Conservation (phyloP, 495 filamentous ascomycete genomes). For the Letharia lupina region DNA sequence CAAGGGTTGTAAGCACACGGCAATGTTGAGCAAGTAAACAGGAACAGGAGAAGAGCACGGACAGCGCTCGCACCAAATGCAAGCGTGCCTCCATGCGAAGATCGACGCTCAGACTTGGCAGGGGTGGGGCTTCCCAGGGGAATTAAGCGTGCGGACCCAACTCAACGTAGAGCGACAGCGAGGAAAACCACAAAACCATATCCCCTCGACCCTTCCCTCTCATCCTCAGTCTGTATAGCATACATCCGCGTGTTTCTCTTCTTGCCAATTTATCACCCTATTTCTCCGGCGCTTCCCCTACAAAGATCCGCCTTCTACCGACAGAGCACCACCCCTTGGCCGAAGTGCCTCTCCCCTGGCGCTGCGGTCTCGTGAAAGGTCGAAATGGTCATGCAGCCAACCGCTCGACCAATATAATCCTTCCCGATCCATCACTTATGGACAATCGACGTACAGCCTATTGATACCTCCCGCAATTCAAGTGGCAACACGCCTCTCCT, state of each 20-base stretch:
- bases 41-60: neutral
- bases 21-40: neutral
- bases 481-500: slow-evolving; percentile 3
- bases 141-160: neutral
- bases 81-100: neutral
- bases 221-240: neutral
- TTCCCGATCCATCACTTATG: slow-evolving; percentile 6
- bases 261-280: neutral
- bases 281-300: neutral
- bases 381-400: slow-evolving; percentile 13
- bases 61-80: neutral
- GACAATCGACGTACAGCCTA: slow-evolving; percentile 1
- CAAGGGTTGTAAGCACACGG: neutral
- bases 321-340: slow-evolving; percentile 1
- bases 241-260: no score
- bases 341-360: neutral
- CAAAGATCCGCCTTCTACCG: neutral
- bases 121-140: neutral
- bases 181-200: neutral
- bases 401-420: slow-evolving; percentile 5
- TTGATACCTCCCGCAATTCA: slow-evolving; percentile 9
- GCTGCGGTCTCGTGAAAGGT: slow-evolving; percentile 11
- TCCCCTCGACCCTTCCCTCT: neutral
- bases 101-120: neutral
- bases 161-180: neutral